Base-by-base conservation (phyloP, 2,329 filamentous ascomycete species). In the Orbilia quercus region DNA sequence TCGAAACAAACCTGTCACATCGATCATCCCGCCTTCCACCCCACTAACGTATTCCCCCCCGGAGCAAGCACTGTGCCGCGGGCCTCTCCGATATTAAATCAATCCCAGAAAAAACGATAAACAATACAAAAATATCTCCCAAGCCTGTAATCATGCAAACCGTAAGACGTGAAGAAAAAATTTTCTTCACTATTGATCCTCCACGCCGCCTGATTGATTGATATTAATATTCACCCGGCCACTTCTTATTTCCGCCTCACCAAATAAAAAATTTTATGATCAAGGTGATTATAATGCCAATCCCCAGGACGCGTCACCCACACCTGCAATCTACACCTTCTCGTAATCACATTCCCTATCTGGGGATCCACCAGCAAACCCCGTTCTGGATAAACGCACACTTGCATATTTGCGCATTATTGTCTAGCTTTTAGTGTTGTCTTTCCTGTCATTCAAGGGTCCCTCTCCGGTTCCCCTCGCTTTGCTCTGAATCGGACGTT, bases 321-420 rank as follows among this genome's bases (percentile, higher is more conserved):
- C 60, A 44, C 18, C 34, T 25, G 28, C 28, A 31, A n/a, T 31
- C 4, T 40, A 18, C 7, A 34, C 48, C n/a, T n/a, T 44, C 42
- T 60, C 64, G 64, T 73, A 73, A 42, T 65, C 51, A 62, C 69
- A 63, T 51, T 59, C 67, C 67, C 45, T 45, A 72, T 72, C 51
- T 53, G 51, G 66, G 57, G 25, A 12, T 47, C 22, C 38, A 34
- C 23, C 2, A 34, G 18, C 34, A 36, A 51, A 18, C 18, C 25
- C 22, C 9, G 18, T 57, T 25, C n/a, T 16, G 53, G 38, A 44
- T 57, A 57, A 57, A 57, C 38, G 38, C 38, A 57, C 16, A 20
- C 54, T 48, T 47, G 55, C 40, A 55, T 69, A 38, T n/a, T n/a
- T n/a, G 48, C 64, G 64, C 57, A 69, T 62, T 54, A 54, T 55